Percentiles rank a stretch among this genome's conserved stretches.
These are phyloP conservation scores for Dictyostelium citrinum DNA, from an alignment of 78 protist species.

Conservation along the genomic window DNA sequence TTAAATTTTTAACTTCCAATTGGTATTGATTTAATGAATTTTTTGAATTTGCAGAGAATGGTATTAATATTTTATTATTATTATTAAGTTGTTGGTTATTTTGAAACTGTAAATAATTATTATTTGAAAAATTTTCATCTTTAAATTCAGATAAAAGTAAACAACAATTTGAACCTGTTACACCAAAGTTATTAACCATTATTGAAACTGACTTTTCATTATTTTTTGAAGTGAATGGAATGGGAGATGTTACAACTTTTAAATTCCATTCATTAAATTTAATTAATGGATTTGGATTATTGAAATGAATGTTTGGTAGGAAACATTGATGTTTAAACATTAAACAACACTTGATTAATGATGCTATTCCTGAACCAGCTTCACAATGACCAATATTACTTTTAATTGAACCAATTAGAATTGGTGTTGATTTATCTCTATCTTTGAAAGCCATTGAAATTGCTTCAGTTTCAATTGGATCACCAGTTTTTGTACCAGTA, in stretches of 20 bases:
- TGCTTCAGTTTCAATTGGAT: constrained; percentile 63
- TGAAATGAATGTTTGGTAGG: constrained; percentile 50
- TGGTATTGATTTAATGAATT: not conserved
- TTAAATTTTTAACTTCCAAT: not conserved
- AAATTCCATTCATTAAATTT: constrained; percentile 36
- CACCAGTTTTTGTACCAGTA: constrained; percentile 78
- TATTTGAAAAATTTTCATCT: no score
- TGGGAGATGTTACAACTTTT: constrained; percentile 30
- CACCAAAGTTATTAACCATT: constrained; percentile 76
- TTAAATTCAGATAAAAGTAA: not conserved
- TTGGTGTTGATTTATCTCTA: not conserved
- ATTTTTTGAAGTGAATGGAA: constrained; percentile 18
- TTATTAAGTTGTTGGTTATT: not conserved
- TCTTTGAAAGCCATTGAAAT: constrained; percentile 18
- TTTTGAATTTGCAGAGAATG: not conserved
- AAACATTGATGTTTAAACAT: constrained; percentile 37
- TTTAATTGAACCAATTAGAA: not conserved
- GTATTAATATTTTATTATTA: not conserved
- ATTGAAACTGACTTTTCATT: not conserved
- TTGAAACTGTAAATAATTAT: no score
- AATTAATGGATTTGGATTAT: constrained; percentile 62
- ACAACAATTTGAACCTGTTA: constrained; percentile 87
- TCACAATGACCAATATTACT: constrained; percentile 68
- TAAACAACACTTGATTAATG: constrained; percentile 52
- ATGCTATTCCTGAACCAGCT: constrained; percentile 8